Evolutionary conservation across 2,329 filamentous ascomycete species (phyloP), one percentile per base, ranked within the genome.

Genomic region (Pseudogymnoascus verrucosus): DNA sequence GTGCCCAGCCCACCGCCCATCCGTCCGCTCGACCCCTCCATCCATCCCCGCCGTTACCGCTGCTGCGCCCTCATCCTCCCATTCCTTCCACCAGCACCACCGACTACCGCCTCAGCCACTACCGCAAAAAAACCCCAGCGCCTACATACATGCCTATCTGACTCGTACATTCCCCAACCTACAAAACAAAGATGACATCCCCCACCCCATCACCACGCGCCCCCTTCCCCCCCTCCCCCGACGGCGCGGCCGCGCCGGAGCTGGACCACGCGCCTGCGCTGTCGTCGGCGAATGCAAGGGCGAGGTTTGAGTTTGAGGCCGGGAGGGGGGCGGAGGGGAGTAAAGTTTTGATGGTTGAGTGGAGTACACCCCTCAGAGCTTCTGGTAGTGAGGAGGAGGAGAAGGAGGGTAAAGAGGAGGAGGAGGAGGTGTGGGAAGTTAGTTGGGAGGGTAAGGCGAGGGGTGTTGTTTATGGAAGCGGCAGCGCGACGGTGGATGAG

Each of bases 311-410:
- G 74, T 96, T 96, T 73, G 89, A 93, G 76, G 80, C 84, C 0
- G 88, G 87, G 37, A 84, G 84, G 73, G 89, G 86, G 60, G 90
- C 91, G 70, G 89, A 93, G 68, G 91, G 91, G 42, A 96, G 91
- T 67, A 96, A 96, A 78, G 88, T 96, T 67, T 79, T 96, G 69
- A 95, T 96, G 91, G 88, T 96, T 40, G 91, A 96, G 75, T 96
- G 92, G 92, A 86, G 21, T 23, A 6, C 12, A 6, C 19, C 40
- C 2, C 11, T 26, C 5, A 2, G 7, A 4, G 10, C 39, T 83
- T n/a, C n/a, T n/a, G n/a, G n/a, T n/a, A n/a, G n/a, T n/a, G n/a
- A 77, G 2, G 75, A 78, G 61, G 67, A 80, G 12, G 72, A 71
- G 0, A 82, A 81, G 2, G 82, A 82, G 40, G 63, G n/a, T n/a